Conservation (phyloP, 768 basidiomycete species). For the Boletus barrowsii region DNA sequence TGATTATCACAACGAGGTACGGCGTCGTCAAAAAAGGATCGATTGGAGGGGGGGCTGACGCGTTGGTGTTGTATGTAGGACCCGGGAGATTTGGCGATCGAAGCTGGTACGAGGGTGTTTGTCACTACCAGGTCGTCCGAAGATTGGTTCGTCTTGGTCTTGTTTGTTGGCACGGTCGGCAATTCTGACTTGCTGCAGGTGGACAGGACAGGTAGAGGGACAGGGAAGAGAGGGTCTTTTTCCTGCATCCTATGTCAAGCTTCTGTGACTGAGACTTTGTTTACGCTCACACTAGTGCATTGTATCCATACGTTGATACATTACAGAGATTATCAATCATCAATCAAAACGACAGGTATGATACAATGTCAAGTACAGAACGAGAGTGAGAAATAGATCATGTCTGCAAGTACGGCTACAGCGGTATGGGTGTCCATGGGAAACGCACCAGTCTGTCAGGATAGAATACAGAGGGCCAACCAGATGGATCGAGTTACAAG, state of each 20-base stretch:
- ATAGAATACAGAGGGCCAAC: background rate
- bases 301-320: constrained; percentile 6
- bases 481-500: constrained; percentile 4
- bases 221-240: constrained; percentile 57
- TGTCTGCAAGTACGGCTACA: constrained; percentile 25
- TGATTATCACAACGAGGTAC: constrained; percentile 65
- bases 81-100: constrained; percentile 60
- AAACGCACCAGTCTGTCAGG: constrained; percentile 18
- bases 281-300: background rate
- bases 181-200: constrained; percentile 41
- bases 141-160: constrained; percentile 57
- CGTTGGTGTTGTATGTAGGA: constrained; percentile 43
- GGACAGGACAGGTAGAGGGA: constrained; percentile 63
- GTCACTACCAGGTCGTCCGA: constrained; percentile 66
- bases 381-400: constrained; percentile 30
- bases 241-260: constrained; percentile 66
- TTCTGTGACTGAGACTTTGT: constrained; percentile 34
- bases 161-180: background rate
- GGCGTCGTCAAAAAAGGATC: background rate
- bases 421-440: constrained; percentile 21
- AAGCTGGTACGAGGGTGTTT: constrained; percentile 55
- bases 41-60: background rate
- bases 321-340: constrained; percentile 14
- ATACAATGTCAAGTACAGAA: constrained; percentile 30
- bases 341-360: constrained; percentile 25